phyloP scores from a whole-genome alignment of 768 basidiomycete species.

The Rhizopogon vinicolor region DNA sequence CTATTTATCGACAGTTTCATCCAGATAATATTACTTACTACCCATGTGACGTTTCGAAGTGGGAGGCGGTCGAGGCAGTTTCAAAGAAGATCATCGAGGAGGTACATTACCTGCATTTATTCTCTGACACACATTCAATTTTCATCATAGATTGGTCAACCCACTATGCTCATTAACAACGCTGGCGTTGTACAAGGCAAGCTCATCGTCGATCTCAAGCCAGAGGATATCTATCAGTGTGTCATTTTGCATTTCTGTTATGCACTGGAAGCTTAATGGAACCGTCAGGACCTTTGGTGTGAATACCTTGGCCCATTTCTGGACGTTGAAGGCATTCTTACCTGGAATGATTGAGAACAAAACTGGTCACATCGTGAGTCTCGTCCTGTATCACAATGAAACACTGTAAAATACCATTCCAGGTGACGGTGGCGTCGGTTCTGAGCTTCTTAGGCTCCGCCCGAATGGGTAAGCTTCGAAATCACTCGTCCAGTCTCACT shows the following conservation, averaged over 20 bases:
- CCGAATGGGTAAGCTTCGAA: slow-evolving; percentile 59
- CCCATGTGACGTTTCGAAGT: slow-evolving; percentile 88
- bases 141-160: slow-evolving; percentile 65
- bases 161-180: slow-evolving; percentile 91
- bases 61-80: slow-evolving; percentile 75
- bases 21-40: slow-evolving; percentile 80
- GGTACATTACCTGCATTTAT: slow-evolving; percentile 33
- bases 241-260: not conserved
- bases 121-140: not conserved
- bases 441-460: slow-evolving; percentile 67
- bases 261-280: not conserved
- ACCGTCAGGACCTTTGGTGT: slow-evolving; percentile 76
- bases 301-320: slow-evolving; percentile 87
- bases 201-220: slow-evolving; percentile 69
- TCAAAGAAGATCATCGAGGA: slow-evolving; percentile 75
- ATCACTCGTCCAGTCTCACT: not conserved
- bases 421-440: slow-evolving; percentile 79
- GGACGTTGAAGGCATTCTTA: slow-evolving; percentile 89
- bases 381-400: not conserved
- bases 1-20: not conserved
- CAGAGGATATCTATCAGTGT: slow-evolving; percentile 80
- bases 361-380: slow-evolving; percentile 77
- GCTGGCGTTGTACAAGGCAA: slow-evolving; percentile 94
- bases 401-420: slow-evolving; percentile 11
- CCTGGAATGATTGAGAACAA: slow-evolving; percentile 79